phyloP scores from a whole-genome alignment of 1,139 yeast genomes.

The Nadsonia commutata region DNA sequence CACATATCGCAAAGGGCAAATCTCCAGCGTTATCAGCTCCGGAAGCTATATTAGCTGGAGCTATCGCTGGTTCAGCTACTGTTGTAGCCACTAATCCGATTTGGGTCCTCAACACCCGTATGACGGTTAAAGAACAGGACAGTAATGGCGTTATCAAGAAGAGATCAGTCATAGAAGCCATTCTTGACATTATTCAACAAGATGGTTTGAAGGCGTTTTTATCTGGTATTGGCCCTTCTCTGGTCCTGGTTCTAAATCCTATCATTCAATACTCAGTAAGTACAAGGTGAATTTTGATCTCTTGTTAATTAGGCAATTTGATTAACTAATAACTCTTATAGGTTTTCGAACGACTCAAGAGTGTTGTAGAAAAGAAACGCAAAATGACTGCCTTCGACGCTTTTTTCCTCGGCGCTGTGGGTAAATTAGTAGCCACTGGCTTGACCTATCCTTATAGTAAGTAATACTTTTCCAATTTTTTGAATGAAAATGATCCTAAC shows the following conservation, averaged over 20 bases:
- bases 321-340: too few species aligned
- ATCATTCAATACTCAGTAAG: slow-evolving; percentile 68
- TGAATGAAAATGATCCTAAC: slow-evolving; percentile 14
- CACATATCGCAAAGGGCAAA: slow-evolving; percentile 26
- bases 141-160: slow-evolving; percentile 23
- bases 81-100: slow-evolving; percentile 84
- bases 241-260: slow-evolving; percentile 74
- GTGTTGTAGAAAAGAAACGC: slow-evolving; percentile 40
- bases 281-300: too few species aligned
- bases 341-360: slow-evolving; percentile 70
- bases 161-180: slow-evolving; percentile 35
- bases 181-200: slow-evolving; percentile 45
- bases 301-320: too few species aligned
- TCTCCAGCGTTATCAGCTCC: slow-evolving; percentile 30
- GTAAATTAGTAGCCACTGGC: slow-evolving; percentile 75
- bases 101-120: slow-evolving; percentile 76
- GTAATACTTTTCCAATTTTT: background rate
- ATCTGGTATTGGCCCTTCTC: slow-evolving; percentile 77
- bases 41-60: slow-evolving; percentile 69
- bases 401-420: slow-evolving; percentile 75
- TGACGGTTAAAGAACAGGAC: slow-evolving; percentile 38
- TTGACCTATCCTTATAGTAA: slow-evolving; percentile 65
- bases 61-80: slow-evolving; percentile 78
- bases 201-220: slow-evolving; percentile 67
- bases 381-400: slow-evolving; percentile 49